phyloP scores from a whole-genome alignment of 2,329 filamentous ascomycete genomes.

The Paecilomyces fulvus region DNA sequence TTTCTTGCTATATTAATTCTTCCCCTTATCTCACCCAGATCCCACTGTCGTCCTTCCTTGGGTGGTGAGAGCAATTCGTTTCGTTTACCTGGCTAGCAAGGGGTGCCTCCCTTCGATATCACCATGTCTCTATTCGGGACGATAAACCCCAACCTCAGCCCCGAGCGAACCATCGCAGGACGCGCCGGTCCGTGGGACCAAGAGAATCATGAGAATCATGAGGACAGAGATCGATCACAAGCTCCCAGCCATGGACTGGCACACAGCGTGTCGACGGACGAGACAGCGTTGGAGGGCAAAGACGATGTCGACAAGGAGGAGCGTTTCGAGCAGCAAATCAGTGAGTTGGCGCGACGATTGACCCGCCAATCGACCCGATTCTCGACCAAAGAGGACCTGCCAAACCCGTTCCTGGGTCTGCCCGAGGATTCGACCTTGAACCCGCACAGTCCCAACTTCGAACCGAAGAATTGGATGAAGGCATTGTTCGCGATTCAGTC shows the following conservation, averaged over 20 bases:
- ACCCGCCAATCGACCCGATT: conserved; percentile 28
- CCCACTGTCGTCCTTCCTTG: background rate
- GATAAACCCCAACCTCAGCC: conserved; percentile 18
- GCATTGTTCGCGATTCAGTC: conserved; percentile 36
- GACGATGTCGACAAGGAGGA: conserved; percentile 13
- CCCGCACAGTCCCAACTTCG: conserved; percentile 37
- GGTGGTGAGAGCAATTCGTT: background rate
- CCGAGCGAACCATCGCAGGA: background rate
- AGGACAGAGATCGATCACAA: background rate
- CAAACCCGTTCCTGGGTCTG: conserved; percentile 26
- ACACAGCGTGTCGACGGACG: background rate
- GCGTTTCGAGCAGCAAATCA: conserved; percentile 20
- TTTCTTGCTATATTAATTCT: background rate
- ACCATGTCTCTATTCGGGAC: conserved; percentile 28
- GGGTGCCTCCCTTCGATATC: conserved; percentile 2
- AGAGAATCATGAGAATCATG: conserved; percentile 6
- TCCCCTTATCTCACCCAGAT: background rate
- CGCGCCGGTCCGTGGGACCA: conserved; percentile 6
- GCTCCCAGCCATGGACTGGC: background rate
- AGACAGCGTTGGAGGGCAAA: background rate
- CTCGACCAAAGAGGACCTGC: conserved; percentile 14
- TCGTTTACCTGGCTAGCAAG: background rate
- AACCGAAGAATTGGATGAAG: conserved; percentile 39
- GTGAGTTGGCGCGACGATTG: conserved; percentile 24
- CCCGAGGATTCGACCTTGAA: conserved; percentile 33